Evolutionary conservation across 2,329 filamentous ascomycete genomes (phyloP).

Genomic region (Fusarium sambucinum): DNA sequence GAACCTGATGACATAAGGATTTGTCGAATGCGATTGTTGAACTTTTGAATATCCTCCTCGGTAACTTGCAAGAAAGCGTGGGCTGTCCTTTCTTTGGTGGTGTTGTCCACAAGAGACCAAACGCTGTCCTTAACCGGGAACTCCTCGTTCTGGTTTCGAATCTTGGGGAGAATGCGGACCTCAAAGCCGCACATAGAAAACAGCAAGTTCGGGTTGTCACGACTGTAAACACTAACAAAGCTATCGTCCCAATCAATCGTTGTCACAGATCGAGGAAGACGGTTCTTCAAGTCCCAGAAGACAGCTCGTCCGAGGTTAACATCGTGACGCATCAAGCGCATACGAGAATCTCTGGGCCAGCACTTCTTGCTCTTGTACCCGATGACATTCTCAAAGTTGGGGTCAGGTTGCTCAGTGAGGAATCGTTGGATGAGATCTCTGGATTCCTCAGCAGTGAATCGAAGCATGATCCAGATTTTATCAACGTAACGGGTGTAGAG

Average conservation of each 20-base stretch:
- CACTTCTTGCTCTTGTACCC: slow-evolving; percentile 99
- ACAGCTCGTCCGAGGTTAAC: slow-evolving; percentile 97
- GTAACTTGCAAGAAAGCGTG: slow-evolving; percentile 98
- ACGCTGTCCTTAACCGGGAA: slow-evolving; percentile 98
- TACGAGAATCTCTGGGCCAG: slow-evolving; percentile 96
- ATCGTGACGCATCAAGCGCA: slow-evolving; percentile 98
- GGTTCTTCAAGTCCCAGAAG: slow-evolving; percentile 99
- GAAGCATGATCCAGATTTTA: slow-evolving; percentile 97
- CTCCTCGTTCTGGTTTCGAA: slow-evolving; percentile 93
- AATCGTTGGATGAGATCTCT: slow-evolving; percentile 97
- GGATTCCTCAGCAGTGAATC: slow-evolving; percentile 94
- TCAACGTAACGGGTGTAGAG: slow-evolving; percentile 99
- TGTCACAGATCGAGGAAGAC: slow-evolving; percentile 91
- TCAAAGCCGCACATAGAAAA: slow-evolving; percentile 99
- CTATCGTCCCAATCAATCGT: slow-evolving; percentile 99
- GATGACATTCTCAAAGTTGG: slow-evolving; percentile 99
- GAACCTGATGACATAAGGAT: slow-evolving; percentile 99
- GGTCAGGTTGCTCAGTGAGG: slow-evolving; percentile 96
- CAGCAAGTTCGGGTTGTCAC: slow-evolving; percentile 95
- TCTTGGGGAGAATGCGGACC: slow-evolving; percentile 95
- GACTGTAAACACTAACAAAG: slow-evolving; percentile 96
- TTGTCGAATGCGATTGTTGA: slow-evolving; percentile 98
- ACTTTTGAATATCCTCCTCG: slow-evolving; percentile 97
- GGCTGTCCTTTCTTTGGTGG: slow-evolving; percentile 95
- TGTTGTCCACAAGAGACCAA: slow-evolving; percentile 97